Evolutionary conservation across 2,329 filamentous ascomycete genomes (phyloP).

Genomic region (Sordariomycetes sp.): DNA sequence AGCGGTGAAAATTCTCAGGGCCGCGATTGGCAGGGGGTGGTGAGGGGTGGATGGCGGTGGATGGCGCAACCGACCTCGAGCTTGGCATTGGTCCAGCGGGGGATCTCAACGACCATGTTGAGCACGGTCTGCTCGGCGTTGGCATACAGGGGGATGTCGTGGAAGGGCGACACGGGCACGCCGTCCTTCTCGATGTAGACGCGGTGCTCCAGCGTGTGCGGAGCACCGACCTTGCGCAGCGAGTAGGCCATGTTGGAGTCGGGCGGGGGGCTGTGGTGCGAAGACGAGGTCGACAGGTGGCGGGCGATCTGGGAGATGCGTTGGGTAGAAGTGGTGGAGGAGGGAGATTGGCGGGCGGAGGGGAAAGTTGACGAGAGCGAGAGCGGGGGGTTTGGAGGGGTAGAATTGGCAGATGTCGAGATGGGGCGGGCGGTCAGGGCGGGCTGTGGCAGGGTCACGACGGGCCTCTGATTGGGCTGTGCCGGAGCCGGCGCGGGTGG

Average conservation of each 20-base stretch:
- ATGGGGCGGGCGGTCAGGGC: conserved; percentile 2
- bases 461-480: neutral
- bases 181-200: conserved; percentile 98
- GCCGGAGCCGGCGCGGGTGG: neutral
- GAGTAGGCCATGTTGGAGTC: conserved; percentile 51
- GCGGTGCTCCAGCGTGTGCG: conserved; percentile 93
- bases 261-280: neutral
- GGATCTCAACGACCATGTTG: conserved; percentile 99
- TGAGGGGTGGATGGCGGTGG: neutral
- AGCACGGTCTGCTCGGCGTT: conserved; percentile 91
- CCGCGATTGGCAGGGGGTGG: neutral
- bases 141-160: conserved; percentile 97
- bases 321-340: conserved; percentile 4
- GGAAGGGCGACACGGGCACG: conserved; percentile 86
- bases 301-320: conserved; percentile 5
- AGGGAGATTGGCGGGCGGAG: neutral
- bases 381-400: conserved; percentile 2
- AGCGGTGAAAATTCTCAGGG: neutral
- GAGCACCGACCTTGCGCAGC: conserved; percentile 76
- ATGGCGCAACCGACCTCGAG: conserved; percentile 66
- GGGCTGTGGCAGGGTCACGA: neutral
- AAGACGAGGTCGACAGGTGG: conserved; percentile 1
- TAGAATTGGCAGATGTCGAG: conserved; percentile 4
- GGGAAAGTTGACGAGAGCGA: neutral
- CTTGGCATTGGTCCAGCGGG: conserved; percentile 99